A percentile compares a stretch with the other conserved stretches of the same genome.
These are phyloP conservation scores for Heterobasidion annosum DNA, from an alignment of 1,284 basidiomycete genomes.

Conservation along the genomic window DNA sequence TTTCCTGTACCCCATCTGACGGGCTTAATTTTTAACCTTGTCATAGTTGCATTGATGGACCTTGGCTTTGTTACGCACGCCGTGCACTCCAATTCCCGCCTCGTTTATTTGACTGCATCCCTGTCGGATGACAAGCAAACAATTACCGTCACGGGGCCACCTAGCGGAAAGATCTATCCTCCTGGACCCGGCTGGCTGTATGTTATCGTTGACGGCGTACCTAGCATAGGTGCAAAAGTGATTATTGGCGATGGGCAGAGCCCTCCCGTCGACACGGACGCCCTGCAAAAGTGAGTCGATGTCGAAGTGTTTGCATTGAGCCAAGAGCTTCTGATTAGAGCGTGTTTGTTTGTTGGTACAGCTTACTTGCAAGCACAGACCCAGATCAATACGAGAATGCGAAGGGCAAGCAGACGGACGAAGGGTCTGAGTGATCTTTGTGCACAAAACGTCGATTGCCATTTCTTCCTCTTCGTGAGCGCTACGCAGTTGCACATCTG, in stretches of 20 bases:
- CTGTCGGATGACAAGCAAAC: constrained; percentile 24
- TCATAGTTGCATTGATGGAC: constrained; percentile 67
- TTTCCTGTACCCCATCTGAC: constrained; percentile 3
- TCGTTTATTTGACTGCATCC: constrained; percentile 50
- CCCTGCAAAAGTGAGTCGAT: constrained; percentile 44
- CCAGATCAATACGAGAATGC: constrained; percentile 44
- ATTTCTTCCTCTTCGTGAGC: not conserved
- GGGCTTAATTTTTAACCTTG: not conserved
- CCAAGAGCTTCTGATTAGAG: not conserved
- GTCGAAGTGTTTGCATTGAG: constrained; percentile 12
- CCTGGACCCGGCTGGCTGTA: constrained; percentile 79
- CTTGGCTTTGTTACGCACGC: constrained; percentile 72
- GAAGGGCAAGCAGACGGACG: constrained; percentile 17
- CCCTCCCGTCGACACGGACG: constrained; percentile 47
- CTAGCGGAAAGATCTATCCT: constrained; percentile 57
- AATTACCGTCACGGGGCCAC: constrained; percentile 48
- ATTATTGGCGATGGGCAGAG: constrained; percentile 61
- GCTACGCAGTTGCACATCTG: not conserved
- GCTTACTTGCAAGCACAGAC: constrained; percentile 32
- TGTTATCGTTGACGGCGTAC: constrained; percentile 59
- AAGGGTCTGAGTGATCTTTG: constrained; percentile 13
- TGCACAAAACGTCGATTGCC: no score
- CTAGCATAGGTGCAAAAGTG: constrained; percentile 56
- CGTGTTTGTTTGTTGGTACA: constrained; percentile 10
- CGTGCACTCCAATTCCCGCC: constrained; percentile 70